Base-by-base conservation (phyloP, 441 rosid species). In the Pelargonium hybrid region DNA sequence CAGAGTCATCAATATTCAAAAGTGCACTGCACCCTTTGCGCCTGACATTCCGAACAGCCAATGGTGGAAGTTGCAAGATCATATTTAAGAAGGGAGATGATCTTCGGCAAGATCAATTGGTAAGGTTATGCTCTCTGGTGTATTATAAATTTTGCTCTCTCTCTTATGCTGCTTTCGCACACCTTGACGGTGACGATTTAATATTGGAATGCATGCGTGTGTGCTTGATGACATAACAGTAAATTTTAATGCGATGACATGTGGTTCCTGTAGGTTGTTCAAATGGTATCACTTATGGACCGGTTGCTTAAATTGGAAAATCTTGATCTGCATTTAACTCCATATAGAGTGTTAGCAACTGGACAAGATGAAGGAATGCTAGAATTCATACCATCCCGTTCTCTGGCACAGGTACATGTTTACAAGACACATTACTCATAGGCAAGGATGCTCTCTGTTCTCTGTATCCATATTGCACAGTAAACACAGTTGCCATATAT, bases 211-310 rank as follows among this genome's bases (percentile, higher is more conserved):
- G 21, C 14, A 57, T 57, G 65, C 65, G 23, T 25, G 13, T 23
- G 34, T 23, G 11, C 11, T 6, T 59, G 65, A 39, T 21, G 10
- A 54, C 61, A 50, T 67, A 69, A 69, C 59, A 37, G 34, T 70
- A 23, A 66, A 62, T 23, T 62, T 10, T 18, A 25, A 62, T 77
- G 56, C 34, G 11, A 67, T 74, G 45, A 69, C 76, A 59, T 80
- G 66, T 71, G 74, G 43, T 78, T 41, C 73, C 65, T 80, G 6
- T 77, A 94, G 98, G 97, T 94, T 83, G 87, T 94, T 74, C 99
- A 92, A 88, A 90, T 94, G 98, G 99, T 94, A 56, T 94, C 91
- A 73, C 97, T 94, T 56, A 92, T 94, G 99, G 99, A 94, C 87
- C 89, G 98, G 62, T 80, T 92, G 74, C 96, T 94, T 68, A 92